Base-by-base conservation (phyloP, 495 filamentous ascomycete genomes). In the Penicillium taxi region DNA sequence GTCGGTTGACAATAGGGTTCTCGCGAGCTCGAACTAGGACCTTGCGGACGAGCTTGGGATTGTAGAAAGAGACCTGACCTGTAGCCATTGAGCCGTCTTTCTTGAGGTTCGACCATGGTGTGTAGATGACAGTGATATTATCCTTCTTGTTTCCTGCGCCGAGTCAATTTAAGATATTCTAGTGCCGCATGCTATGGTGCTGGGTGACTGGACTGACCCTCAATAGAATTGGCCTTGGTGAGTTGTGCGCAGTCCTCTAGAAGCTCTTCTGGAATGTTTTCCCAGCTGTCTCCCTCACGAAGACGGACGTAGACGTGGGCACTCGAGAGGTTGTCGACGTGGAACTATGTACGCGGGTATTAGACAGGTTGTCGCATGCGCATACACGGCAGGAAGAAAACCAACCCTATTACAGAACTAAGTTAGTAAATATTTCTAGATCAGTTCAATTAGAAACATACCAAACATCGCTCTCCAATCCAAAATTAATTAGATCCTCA, bases 221-320 rank as follows among this genome's bases (percentile, higher is more conserved):
- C 91, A 50, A 98, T 98, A 21, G 89, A 96, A 63, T 98, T 98
- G 35, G 91, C 89, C 63, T 98, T 98, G 33, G 91, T 98, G 36
- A 98, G 70, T 58, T 98, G 91, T 13, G 80, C 89, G 47, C 90
- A 86, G 59, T 98, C 91, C 32, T 74, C 78, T 21, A 98, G 45
- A 14, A 98, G 72, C 4, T 79, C 75, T 37, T 76, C 45, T 2
- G 83, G 77, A 38, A 98, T 84, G 23, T 73, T 66, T 12, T 95
- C 87, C 91, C 90, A 98, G 30, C 74, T 72, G 50, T 93, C 75
- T 28, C 82, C 85, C 26, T 90, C 81, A 12, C 71, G 74, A 22
- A 96, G 70, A 8, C 91, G 82, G 13, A 96, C 70, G 61, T 98
- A 98, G 46, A 96, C 84, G 63, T 98, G 91, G 9, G 91, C 91